Conservation (phyloP, 140 eudicot genomes). For the Cichorium intybus region DNA sequence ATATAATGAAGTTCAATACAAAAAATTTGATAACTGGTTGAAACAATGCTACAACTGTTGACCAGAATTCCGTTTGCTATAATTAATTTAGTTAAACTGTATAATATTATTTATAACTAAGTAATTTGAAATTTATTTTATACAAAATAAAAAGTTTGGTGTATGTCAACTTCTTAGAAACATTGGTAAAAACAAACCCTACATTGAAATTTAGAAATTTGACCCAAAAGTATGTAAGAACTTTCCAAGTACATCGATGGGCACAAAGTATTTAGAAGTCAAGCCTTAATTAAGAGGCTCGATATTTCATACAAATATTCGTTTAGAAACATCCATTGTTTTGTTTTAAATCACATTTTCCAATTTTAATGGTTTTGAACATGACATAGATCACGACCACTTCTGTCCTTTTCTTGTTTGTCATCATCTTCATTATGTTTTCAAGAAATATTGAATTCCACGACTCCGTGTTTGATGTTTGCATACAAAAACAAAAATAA, state of each 20-base stretch:
- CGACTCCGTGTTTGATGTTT: constrained; percentile 16
- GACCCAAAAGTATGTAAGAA: constrained; percentile 1
- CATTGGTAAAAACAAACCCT: background rate
- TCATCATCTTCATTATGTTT: constrained; percentile 4
- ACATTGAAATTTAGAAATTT: background rate
- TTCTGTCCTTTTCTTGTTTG: constrained; percentile 33
- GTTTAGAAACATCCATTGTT: constrained; percentile 34
- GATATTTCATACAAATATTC: constrained; percentile 27
- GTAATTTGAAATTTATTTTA: too few relatives aligned
- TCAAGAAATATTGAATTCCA: constrained; percentile 17
- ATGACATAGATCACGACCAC: constrained; percentile 30
- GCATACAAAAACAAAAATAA: background rate
- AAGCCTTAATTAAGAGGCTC: constrained; percentile 28
- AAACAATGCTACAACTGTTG: too few relatives aligned
- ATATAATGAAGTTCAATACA: too few relatives aligned
- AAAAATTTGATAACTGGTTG: too few relatives aligned
- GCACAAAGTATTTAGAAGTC: constrained; percentile 15
- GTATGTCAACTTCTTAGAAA: too few relatives aligned
- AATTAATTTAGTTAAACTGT: too few relatives aligned
- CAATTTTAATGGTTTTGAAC: constrained; percentile 6
- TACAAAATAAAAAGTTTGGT: too few relatives aligned
- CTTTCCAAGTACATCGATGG: constrained; percentile 11
- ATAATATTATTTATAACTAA: too few relatives aligned
- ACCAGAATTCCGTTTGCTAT: too few relatives aligned
- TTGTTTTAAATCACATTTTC: constrained; percentile 25